Conservation (phyloP, 2,329 filamentous ascomycete genomes). For the Epichloe hybrida region DNA sequence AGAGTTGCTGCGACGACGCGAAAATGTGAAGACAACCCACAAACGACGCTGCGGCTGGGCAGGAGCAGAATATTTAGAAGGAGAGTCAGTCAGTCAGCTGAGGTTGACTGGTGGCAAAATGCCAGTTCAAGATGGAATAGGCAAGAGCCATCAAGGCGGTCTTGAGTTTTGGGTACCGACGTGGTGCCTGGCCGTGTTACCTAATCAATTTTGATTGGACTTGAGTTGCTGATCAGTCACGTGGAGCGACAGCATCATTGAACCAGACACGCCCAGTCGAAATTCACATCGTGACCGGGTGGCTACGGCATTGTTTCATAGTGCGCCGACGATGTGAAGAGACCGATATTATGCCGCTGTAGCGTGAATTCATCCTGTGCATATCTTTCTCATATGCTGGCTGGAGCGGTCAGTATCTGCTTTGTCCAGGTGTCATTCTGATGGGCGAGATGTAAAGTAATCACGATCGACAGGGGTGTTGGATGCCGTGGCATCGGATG, state of each 20-base stretch:
- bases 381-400: no score
- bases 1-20: neutral
- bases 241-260: neutral
- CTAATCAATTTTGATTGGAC: conserved; percentile 5
- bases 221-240: neutral
- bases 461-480: no score
- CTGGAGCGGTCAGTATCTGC: no score
- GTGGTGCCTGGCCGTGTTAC: conserved; percentile 4
- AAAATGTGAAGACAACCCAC: neutral
- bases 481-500: no score
- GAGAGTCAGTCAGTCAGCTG: neutral
- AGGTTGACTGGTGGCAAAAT: conserved; percentile 4
- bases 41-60: neutral
- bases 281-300: neutral
- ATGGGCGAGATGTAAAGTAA: no score
- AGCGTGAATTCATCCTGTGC: no score
- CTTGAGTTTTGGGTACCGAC: conserved; percentile 7
- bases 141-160: neutral
- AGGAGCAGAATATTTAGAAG: neutral
- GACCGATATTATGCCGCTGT: no score
- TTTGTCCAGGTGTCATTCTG: no score
- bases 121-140: conserved; percentile 3
- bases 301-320: neutral
- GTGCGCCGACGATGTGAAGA: no score
- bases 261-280: neutral